phyloP scores from a whole-genome alignment of 108 stramenopile species.

The Nitzschia inconspicua region DNA sequence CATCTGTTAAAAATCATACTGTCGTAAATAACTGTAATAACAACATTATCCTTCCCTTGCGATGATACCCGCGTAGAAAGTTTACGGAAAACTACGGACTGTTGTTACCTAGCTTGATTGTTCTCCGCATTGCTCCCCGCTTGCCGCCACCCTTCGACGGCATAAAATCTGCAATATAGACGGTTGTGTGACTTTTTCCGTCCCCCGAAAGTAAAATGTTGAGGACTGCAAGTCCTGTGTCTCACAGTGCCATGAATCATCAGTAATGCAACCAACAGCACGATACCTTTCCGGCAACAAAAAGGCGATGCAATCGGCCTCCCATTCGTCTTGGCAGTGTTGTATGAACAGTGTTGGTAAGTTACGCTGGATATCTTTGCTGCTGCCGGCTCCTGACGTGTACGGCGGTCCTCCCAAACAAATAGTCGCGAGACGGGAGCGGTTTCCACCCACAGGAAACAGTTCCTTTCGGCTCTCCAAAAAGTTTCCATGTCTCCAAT shows the following conservation, averaged over 20 bases:
- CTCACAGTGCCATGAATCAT: slow-evolving; percentile 10
- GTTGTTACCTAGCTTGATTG: no score
- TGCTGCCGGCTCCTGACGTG: slow-evolving; percentile 25
- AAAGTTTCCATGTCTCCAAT: slow-evolving; percentile 25
- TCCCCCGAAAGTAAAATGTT: slow-evolving; percentile 36
- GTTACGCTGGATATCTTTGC: slow-evolving; percentile 14
- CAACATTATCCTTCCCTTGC: no score
- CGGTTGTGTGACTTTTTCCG: slow-evolving; percentile 23
- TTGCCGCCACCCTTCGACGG: no score
- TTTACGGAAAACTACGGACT: no score
- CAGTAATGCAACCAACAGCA: not conserved
- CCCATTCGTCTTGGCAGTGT: slow-evolving; percentile 36
- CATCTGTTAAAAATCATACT: no score
- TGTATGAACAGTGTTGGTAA: slow-evolving; percentile 24
- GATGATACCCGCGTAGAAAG: no score
- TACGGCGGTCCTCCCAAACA: slow-evolving; percentile 41
- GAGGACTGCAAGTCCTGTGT: slow-evolving; percentile 23
- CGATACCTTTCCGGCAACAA: slow-evolving; percentile 27
- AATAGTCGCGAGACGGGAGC: not conserved
- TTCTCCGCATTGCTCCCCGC: no score
- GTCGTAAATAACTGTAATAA: no score
- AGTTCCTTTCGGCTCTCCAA: slow-evolving; percentile 4
- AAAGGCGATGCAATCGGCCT: slow-evolving; percentile 19
- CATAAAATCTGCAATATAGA: slow-evolving; percentile 28
- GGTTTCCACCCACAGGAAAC: not conserved